Evolutionary conservation across 2,329 filamentous ascomycete species (phyloP), one percentile per base, ranked within the genome.

Genomic region (Penicillium polonicum): DNA sequence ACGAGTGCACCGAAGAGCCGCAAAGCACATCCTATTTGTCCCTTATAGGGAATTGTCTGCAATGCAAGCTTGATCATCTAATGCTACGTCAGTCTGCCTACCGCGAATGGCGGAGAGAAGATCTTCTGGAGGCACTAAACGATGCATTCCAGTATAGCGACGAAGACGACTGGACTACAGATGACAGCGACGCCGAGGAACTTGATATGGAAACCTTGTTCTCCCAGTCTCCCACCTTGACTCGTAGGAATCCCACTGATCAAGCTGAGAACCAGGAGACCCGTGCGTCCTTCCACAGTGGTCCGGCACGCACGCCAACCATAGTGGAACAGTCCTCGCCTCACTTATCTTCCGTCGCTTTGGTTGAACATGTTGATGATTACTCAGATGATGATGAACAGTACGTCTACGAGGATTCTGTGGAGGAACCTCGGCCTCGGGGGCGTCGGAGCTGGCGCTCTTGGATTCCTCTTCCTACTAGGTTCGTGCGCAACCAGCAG

Each of bases 21-120:
- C 21, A 6, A 10, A 21, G 9, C 2, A 15, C 29, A 31, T 41
- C 48, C 9, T 29, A 25, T 21, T 31, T 69, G 33, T 62, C 67
- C 3, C 38, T 66, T 27, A 23, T 53, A 12, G 64, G 65, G 5
- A 43, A 19, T 21, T 67, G 67, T 52, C 19, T n/a, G 6, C 23
- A 52, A 31, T 56, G 53, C 39, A 52, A 25, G 10, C 5, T 43
- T 15, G 1, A 51, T 8, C 15, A 13, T 17, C 23, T 38, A 5
- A 5, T 19, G 13, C n/a, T 17, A 17, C 46, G 39, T 19, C 23
- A 31, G 4, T n/a, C 23, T 27, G 13, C 19, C 25, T 8, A 25
- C 12, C 53, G 39, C n/a, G 49, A 21, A 27, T 17, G 21, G 46
- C 19, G 25, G n/a, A 38, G 29, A 19, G 29, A 27, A n/a, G 10